These are phyloP conservation scores for Cytospora piceae DNA, from an alignment of 2,329 filamentous ascomycete genomes.

Conservation along the genomic window DNA sequence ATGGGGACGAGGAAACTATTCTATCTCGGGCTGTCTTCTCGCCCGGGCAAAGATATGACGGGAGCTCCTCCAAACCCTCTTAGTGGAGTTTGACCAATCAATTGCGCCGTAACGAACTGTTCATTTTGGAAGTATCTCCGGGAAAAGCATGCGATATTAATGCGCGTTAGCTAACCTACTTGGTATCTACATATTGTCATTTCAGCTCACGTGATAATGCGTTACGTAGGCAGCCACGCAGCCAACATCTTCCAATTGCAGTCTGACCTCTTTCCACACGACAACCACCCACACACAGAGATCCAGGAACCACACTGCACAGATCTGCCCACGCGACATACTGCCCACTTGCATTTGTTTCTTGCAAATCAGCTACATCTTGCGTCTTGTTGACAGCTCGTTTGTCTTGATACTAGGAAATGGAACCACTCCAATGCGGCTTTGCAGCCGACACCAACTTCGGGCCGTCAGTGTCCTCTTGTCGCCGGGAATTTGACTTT, in stretches of 20 bases:
- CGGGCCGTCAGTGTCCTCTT: slow-evolving; percentile 29
- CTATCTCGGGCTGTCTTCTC: no score
- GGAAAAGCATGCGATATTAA: no score
- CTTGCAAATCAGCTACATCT: not conserved
- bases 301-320: not conserved
- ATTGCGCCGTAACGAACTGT: no score
- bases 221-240: not conserved
- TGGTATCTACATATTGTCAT: no score
- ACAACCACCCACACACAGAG: not conserved
- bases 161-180: no score
- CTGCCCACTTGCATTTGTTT: not conserved
- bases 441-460: slow-evolving; percentile 29
- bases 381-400: not conserved
- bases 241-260: not conserved
- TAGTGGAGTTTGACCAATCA: no score
- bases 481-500: slow-evolving; percentile 31
- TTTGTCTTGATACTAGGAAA: not conserved
- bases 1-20: no score
- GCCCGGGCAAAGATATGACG: no score
- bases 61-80: no score
- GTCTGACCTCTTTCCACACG: not conserved
- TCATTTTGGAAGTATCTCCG: no score
- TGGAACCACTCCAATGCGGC: slow-evolving; percentile 5
- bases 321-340: not conserved
- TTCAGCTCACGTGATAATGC: not conserved